Base-by-base conservation (phyloP, 495 filamentous ascomycete genomes). In the Acidomyces sp. region DNA sequence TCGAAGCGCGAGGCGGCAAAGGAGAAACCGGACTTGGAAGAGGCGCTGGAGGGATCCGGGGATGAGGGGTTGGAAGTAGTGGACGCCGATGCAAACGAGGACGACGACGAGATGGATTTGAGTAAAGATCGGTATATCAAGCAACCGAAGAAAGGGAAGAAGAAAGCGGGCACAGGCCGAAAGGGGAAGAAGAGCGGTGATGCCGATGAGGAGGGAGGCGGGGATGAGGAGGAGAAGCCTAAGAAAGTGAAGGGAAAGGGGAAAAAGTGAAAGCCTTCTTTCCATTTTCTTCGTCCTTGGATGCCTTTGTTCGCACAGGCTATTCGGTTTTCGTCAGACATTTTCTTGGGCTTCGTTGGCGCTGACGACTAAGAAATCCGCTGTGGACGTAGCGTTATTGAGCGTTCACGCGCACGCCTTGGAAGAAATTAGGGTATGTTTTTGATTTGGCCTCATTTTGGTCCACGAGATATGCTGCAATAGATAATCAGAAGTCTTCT, bases 51-150 rank as follows among this genome's bases (percentile, higher is more conserved):
- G 25, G 92, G 90, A 49, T 87, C 84, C 11, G 88, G 93, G 34
- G 86, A 83, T 23, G 77, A 56, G 3, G 64, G 71, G 30, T 77
- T 76, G 26, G 76, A 51, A 31, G 78, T 77, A 26, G 77, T 52
- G 2, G 64, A 72, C 34, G 79, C 77, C 26, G 71, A 74, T 22
- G 73, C 77, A 11, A 69, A 59, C 3, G 77, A 72, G 34, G 72
- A 74, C 34, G 66, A 71, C 13, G 64, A 64, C 26, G 62, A 63
- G 18, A 57, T 76, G 27, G 85, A 94, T 55, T 56, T 96, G 18
- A 81, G 77, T 52, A 94, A 90, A 57, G 92, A 96, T 57, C 96
- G 95, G 57, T 95, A 93, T 59, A 83, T 95, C 56, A 93, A 88
- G 60, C 67, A 77, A 54, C 81, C 86, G 7, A 78, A 73, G 55